phyloP scores from a whole-genome alignment of 495 filamentous ascomycete genomes.

The Acidomyces sp. region DNA sequence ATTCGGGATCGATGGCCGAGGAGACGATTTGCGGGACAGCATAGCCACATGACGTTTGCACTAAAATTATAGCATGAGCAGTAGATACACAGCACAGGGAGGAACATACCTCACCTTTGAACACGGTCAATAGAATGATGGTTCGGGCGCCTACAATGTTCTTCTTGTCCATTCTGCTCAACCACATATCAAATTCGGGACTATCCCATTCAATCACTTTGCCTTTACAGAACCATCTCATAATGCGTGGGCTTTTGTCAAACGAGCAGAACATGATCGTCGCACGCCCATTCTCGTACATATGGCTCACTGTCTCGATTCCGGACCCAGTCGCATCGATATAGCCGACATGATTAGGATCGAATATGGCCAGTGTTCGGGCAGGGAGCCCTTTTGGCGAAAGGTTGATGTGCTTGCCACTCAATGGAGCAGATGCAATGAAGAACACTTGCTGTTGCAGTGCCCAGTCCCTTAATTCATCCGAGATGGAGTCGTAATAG shows the following conservation, averaged over 20 bases:
- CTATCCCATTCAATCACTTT: slow-evolving; percentile 47
- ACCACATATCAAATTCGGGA: slow-evolving; percentile 33
- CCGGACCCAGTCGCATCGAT: slow-evolving; percentile 60
- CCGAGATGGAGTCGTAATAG: slow-evolving; percentile 49
- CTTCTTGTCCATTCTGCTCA: slow-evolving; percentile 33
- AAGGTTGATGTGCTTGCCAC: slow-evolving; percentile 48
- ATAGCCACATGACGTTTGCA: slow-evolving; percentile 46
- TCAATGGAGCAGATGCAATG: slow-evolving; percentile 51
- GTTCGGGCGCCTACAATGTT: slow-evolving; percentile 42
- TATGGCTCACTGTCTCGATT: slow-evolving; percentile 55
- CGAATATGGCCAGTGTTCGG: slow-evolving; percentile 45
- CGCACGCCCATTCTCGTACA: slow-evolving; percentile 62
- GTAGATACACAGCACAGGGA: background rate
- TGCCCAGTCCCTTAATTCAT: slow-evolving; percentile 44
- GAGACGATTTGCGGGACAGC: slow-evolving; percentile 39
- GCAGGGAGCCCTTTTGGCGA: slow-evolving; percentile 43
- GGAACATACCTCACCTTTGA: slow-evolving; percentile 37
- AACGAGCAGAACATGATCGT: slow-evolving; percentile 64
- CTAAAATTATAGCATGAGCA: slow-evolving; percentile 22
- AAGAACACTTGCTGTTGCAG: slow-evolving; percentile 53
- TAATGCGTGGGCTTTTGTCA: slow-evolving; percentile 47
- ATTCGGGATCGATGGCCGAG: slow-evolving; percentile 19
- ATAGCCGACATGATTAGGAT: slow-evolving; percentile 49
- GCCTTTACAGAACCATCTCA: slow-evolving; percentile 58
- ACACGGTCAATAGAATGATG: slow-evolving; percentile 51